Base-by-base conservation (phyloP, 306 rosid genomes). In the Sesbania bispinosa region DNA sequence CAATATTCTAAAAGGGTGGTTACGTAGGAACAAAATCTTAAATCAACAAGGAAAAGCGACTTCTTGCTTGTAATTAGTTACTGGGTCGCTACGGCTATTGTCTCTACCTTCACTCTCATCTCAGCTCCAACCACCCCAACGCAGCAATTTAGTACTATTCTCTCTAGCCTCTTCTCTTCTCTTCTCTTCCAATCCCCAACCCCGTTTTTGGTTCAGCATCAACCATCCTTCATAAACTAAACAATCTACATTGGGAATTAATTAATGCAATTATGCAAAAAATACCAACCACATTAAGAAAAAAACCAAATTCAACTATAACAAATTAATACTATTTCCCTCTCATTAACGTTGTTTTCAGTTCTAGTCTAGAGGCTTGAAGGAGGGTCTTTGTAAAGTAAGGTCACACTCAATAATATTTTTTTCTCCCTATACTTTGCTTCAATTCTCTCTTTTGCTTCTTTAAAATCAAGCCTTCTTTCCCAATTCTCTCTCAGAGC, bases 41-140 rank as follows among this genome's bases (percentile, higher is more conserved):
- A 75, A 71, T 71, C 80, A 82, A 77, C 20, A 92, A 87, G 94
- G 82, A 80, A 92, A 89, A 92, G 92, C 89, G 94, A 92, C 97
- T 69, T 79, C 30, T 76, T 47, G 85, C 88, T 83, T 92, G 90
- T 80, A 82, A 92, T 87, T 89, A 81, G 97, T 89, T 92, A 81
- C 74, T 59, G 78, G 80, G 96, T 89, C 91, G 79, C 89, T 80
- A 19, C 30, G 70, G n/a, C 80, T 79, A 53, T 55, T 47, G 64
- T 78, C 69, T 62, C 55, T 53, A 52, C 72, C 72, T 23, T 58
- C 74, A n/a, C 76, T 74, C 73, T 61, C 71, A 60, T 81, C 83
- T 73, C 64, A 32, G 53, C 29, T 69, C 80, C 89, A 83, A 83
- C 89, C 73, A 83, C 89, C 72, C 72, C 72, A 18, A 13, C 16